A percentile compares a stretch with the other conserved stretches of the same genome.
Evolutionary conservation across 805 yeast genomes (phyloP).

Genomic region (Groenewaldozyma tartarivorans): DNA sequence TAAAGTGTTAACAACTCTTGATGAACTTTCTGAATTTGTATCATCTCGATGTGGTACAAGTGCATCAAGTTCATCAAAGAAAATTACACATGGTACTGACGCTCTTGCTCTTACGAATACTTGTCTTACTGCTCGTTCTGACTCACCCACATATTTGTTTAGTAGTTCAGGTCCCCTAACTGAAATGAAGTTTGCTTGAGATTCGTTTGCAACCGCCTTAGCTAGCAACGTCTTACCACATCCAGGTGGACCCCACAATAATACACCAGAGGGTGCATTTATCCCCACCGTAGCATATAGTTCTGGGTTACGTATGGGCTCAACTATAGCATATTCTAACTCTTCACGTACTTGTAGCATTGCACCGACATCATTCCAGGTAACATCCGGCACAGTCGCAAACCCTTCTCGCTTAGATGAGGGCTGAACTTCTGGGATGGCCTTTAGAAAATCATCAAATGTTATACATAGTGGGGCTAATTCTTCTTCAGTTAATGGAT

Average conservation of each 20-base stretch:
- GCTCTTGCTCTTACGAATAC: constrained; percentile 89
- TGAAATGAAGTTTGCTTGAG: constrained; percentile 90
- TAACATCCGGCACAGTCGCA: constrained; percentile 95
- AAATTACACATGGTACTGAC: constrained; percentile 88
- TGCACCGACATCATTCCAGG: constrained; percentile 95
- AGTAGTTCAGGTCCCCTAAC: constrained; percentile 94
- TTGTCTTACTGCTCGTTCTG: constrained; percentile 88
- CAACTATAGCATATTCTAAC: constrained; percentile 93
- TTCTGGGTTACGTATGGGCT: constrained; percentile 90
- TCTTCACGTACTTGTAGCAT: constrained; percentile 71
- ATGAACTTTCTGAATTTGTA: constrained; percentile 76
- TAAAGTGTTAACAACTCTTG: constrained; percentile 89
- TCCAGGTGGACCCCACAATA: constrained; percentile 99
- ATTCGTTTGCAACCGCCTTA: constrained; percentile 96
- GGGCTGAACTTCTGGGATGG: constrained; percentile 90
- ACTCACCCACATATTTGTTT: constrained; percentile 93
- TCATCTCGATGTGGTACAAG: constrained; percentile 90
- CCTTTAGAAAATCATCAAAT: constrained; percentile 70
- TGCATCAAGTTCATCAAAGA: constrained; percentile 94
- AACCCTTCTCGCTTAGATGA: constrained; percentile 97
- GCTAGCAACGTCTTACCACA: constrained; percentile 92
- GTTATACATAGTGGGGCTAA: constrained; percentile 66
- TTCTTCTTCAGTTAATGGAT: constrained; percentile 68
- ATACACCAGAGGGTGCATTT: constrained; percentile 92
- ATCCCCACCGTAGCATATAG: constrained; percentile 85